These are phyloP conservation scores for Aspergillus vadensis DNA, from an alignment of 2,329 filamentous ascomycete species.

Conservation along the genomic window DNA sequence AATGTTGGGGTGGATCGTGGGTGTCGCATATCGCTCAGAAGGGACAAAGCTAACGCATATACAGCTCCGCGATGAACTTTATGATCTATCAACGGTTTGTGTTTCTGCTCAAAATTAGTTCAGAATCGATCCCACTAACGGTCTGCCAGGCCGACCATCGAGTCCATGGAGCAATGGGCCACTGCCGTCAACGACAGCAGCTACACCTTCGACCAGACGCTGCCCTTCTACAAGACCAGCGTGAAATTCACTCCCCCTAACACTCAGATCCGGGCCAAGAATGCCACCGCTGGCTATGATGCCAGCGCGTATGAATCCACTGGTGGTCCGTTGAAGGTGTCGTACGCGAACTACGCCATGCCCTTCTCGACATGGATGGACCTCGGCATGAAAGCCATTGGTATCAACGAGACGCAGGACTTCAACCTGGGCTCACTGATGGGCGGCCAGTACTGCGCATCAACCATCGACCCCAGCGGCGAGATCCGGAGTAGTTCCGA, in stretches of 20 bases:
- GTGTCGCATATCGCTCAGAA: background rate
- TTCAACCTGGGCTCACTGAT: slow-evolving; percentile 48
- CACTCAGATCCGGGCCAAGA: slow-evolving; percentile 14
- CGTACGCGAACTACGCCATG: slow-evolving; percentile 45
- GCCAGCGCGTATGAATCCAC: slow-evolving; percentile 20
- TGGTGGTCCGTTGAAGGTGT: slow-evolving; percentile 43
- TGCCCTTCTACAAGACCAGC: slow-evolving; percentile 32
- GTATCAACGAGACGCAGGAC: slow-evolving; percentile 39
- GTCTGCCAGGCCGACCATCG: slow-evolving; percentile 12
- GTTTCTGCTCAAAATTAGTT: background rate
- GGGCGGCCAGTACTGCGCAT: slow-evolving; percentile 44
- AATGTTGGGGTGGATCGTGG: slow-evolving; percentile 20
- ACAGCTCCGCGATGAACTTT: slow-evolving; percentile 25
- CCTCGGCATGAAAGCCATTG: slow-evolving; percentile 44
- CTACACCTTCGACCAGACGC: slow-evolving; percentile 29
- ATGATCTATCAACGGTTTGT: slow-evolving; percentile 28
- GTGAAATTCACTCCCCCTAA: slow-evolving; percentile 31
- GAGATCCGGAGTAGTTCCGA: slow-evolving; percentile 35
- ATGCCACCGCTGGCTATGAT: slow-evolving; percentile 25
- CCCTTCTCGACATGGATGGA: slow-evolving; percentile 45
- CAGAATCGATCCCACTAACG: background rate
- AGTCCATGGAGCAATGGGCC: slow-evolving; percentile 26
- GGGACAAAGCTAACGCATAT: background rate
- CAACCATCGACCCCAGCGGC: slow-evolving; percentile 28
- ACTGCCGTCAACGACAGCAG: slow-evolving; percentile 25